These are phyloP conservation scores for Erysimum cheiranthoides DNA, from an alignment of 345 rosid genomes.

Conservation along the genomic window DNA sequence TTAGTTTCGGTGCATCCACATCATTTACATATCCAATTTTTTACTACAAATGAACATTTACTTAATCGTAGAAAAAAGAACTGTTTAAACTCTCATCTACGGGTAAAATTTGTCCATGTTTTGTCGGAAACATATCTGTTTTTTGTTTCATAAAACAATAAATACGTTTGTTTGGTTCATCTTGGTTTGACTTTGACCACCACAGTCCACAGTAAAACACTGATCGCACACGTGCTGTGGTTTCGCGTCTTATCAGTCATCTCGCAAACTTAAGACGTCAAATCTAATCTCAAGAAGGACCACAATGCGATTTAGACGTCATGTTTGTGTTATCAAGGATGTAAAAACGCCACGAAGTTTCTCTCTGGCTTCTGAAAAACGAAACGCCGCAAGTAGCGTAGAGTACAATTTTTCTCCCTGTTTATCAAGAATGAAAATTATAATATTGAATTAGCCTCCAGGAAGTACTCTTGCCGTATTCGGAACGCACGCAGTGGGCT, in stretches of 20 bases:
- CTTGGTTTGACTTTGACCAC: constrained; percentile 40
- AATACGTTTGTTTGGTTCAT: constrained; percentile 12
- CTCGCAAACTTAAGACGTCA: too few species aligned
- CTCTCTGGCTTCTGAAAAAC: constrained; percentile 22
- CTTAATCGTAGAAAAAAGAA: constrained; percentile 4
- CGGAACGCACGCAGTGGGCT: too few species aligned
- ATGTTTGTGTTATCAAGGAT: constrained; percentile 30
- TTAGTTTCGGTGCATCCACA: constrained; percentile 23
- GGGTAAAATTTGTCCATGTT: neutral
- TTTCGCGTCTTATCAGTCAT: too few species aligned
- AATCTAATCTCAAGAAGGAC: constrained; percentile 29
- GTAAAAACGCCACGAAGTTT: constrained; percentile 30
- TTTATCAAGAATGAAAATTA: neutral
- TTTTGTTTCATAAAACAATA: constrained; percentile 17
- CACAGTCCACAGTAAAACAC: constrained; percentile 33
- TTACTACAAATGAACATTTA: neutral
- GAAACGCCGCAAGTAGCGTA: constrained; percentile 10
- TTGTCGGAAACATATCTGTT: constrained; percentile 19
- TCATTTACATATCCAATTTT: neutral
- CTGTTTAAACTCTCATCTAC: neutral
- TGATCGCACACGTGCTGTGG: constrained; percentile 38
- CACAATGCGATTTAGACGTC: constrained; percentile 33
- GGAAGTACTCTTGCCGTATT: too few species aligned
- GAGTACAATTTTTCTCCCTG: constrained; percentile 11
- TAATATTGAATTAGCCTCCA: too few species aligned